A percentile compares a stretch with the other conserved stretches of the same genome.
These are phyloP conservation scores for Stagonosporopsis rhizophila DNA, from an alignment of 2,329 filamentous ascomycete species.

Conservation along the genomic window DNA sequence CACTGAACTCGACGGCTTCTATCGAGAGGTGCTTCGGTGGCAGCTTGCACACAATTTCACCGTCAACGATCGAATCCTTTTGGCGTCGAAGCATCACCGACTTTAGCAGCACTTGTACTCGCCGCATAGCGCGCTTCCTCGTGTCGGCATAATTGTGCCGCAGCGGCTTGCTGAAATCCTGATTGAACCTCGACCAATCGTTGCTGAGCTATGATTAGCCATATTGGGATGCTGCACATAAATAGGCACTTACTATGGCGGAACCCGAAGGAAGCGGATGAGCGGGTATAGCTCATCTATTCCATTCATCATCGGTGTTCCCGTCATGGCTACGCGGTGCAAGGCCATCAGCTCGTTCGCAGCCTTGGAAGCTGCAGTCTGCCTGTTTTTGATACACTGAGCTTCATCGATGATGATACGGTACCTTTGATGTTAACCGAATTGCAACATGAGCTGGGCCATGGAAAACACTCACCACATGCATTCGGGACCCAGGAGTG, in stretches of 20 bases:
- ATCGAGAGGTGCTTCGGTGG: constrained; percentile 69
- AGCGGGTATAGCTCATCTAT: constrained; percentile 80
- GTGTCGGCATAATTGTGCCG: constrained; percentile 49
- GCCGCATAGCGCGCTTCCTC: constrained; percentile 65
- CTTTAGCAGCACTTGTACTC: constrained; percentile 77
- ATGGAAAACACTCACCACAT: constrained; percentile 56
- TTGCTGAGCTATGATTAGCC: constrained; percentile 43
- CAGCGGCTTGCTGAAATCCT: constrained; percentile 60
- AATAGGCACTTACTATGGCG: constrained; percentile 59
- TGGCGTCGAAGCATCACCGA: constrained; percentile 83
- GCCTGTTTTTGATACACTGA: constrained; percentile 80
- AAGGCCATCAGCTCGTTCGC: constrained; percentile 64
- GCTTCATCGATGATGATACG: constrained; percentile 79
- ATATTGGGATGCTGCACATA: neutral
- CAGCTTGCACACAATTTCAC: constrained; percentile 74
- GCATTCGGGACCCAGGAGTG: constrained; percentile 65
- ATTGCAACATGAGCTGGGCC: constrained; percentile 9
- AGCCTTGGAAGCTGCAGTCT: constrained; percentile 67
- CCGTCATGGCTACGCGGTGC: constrained; percentile 77
- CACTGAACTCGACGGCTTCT: constrained; percentile 69
- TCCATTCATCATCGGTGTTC: constrained; percentile 89
- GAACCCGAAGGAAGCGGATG: constrained; percentile 77
- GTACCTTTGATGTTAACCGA: constrained; percentile 20
- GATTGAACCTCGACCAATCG: constrained; percentile 66
- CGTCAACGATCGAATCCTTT: constrained; percentile 80